Conservation (phyloP, 257 asterid species). For the Nicotiana benthamiana region DNA sequence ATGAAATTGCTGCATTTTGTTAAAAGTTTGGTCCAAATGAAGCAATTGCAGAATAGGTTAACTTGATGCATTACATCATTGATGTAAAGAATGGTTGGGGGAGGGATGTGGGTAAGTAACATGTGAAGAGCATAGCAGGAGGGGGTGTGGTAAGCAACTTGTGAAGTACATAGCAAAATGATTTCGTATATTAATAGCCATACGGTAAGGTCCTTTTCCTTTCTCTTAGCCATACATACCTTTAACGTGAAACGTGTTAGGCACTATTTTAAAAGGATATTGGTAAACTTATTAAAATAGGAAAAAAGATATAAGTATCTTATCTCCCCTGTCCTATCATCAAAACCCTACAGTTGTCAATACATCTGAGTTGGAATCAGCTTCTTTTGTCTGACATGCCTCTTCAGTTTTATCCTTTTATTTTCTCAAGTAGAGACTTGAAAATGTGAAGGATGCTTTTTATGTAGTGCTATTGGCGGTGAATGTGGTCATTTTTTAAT, state of each 20-base stretch:
- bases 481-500: neutral
- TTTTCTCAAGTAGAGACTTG: neutral
- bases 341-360: neutral
- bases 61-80: neutral
- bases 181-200: neutral
- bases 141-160: neutral
- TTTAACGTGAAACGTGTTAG: neutral
- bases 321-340: neutral
- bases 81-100: neutral
- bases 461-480: neutral
- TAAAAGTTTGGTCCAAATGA: neutral
- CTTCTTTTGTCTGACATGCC: neutral
- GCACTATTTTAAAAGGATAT: neutral
- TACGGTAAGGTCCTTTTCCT: neutral
- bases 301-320: neutral
- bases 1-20: conserved; percentile 20
- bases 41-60: neutral
- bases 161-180: neutral
- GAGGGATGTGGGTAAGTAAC: neutral
- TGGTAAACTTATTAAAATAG: neutral
- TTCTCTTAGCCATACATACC: neutral
- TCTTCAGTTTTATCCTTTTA: neutral
- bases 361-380: neutral
- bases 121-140: neutral
- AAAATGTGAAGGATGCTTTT: conserved; percentile 1